Evolutionary conservation across 1,284 basidiomycete species (phyloP), one percentile per base, ranked within the genome.

Genomic region (Moniliophthora roreri): DNA sequence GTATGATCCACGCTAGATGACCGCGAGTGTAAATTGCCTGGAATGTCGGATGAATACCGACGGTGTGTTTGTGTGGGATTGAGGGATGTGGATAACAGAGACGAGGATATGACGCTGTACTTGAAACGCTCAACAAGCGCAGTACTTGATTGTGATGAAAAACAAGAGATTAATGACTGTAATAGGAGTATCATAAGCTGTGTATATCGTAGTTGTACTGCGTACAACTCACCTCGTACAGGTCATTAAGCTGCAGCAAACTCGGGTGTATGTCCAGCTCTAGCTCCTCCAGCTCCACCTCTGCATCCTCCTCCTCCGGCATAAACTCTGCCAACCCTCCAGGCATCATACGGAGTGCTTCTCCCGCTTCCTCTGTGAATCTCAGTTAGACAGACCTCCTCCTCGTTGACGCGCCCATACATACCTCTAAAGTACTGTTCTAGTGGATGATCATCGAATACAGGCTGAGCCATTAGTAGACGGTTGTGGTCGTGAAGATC

Each of bases 31-130:
- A 82, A 66, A 41, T 73, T 75, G 2, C 80, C 80, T 13, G 82
- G 81, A 52, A 81, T 60, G 9, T 70, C 60, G 5, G 68, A 65
- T 59, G 39, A 71, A 65, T 46, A 69, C 60, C 23, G 68, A 57
- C 61, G 70, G 38, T 50, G 61, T 55, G 56, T 64, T 52, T 65
- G 68, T 35, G 64, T 69, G 50, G 65, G 67, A 50, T 67, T 70
- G 54, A 74, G 74, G 54, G 71, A 73, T 5, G 77, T 65, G 2
- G 86, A 81, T 16, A 92, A 76, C 7, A 91, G 74, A 2, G 89
- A 83, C 0, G 89, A 91, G 3, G 89, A 90, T 54, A 92, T 91
- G n/a, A 92, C 80, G 55, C 81, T 82, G 75, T 91, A 91, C 68
- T 91, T 91, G 79, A 92, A 91, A 45, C 81, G 84, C 68, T 92